Evolutionary conservation across 306 rosid species (phyloP).

Genomic region (Carpinus viminea): DNA sequence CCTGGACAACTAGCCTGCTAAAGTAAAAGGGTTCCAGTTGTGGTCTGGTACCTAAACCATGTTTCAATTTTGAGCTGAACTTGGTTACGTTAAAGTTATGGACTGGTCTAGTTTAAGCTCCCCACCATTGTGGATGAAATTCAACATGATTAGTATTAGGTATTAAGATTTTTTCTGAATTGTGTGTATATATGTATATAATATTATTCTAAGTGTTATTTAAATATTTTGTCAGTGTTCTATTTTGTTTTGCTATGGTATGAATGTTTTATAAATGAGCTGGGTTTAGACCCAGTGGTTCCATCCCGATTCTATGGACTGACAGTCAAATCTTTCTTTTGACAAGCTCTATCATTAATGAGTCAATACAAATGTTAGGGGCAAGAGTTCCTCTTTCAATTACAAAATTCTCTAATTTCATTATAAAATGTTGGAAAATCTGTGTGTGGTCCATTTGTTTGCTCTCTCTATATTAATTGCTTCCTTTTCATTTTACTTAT

Average conservation of each 20-base stretch:
- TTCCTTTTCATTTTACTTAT: too few relatives aligned
- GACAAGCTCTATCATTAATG: background rate
- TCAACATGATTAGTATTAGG: background rate
- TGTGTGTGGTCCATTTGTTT: background rate
- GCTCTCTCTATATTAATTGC: background rate
- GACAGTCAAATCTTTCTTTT: background rate
- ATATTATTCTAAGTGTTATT: background rate
- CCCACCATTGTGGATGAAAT: background rate
- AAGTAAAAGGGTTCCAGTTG: background rate
- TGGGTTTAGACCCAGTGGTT: background rate
- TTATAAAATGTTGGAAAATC: background rate
- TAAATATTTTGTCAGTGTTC: background rate
- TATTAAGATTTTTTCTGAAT: background rate
- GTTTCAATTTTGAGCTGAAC: background rate
- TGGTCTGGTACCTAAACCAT: background rate
- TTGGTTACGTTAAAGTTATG: background rate
- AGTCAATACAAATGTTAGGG: background rate
- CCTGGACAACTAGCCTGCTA: background rate
- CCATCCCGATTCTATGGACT: background rate
- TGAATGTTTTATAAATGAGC: background rate
- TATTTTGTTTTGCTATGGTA: background rate
- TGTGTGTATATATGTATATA: background rate
- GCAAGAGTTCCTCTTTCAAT: background rate
- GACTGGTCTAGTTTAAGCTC: background rate
- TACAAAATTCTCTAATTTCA: too few relatives aligned